Evolutionary conservation across 129 eudicot genomes (phyloP).

Genomic region (Flaveria ramosissima): DNA sequence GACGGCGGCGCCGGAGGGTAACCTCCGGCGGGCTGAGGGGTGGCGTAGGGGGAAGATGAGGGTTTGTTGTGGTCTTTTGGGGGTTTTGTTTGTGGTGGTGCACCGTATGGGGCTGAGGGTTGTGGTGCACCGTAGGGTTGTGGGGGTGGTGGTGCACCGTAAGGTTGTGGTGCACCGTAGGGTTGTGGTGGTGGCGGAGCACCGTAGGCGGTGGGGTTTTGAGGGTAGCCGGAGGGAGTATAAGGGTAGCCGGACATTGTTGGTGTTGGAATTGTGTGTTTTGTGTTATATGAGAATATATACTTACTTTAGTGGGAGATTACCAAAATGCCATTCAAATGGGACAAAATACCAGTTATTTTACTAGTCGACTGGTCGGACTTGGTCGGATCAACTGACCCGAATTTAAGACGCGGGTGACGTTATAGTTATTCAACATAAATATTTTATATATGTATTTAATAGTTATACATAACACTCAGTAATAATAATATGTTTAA

Average conservation of each 20-base stretch:
- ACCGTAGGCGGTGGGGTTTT: constrained; percentile 47
- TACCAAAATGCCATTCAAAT: neutral
- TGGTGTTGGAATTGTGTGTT: neutral
- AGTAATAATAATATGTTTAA: too few relatives aligned
- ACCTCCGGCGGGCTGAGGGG: constrained; percentile 38
- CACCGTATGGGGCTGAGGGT: constrained; percentile 56
- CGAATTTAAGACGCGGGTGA: too few relatives aligned
- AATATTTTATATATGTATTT: too few relatives aligned
- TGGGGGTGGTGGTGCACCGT: constrained; percentile 27
- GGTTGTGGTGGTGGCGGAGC: constrained; percentile 40
- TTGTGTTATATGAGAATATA: neutral
- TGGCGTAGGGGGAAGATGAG: constrained; percentile 41
- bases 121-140: constrained; percentile 42
- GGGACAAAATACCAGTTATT: too few relatives aligned
- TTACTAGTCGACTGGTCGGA: too few relatives aligned
- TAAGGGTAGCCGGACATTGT: neutral
- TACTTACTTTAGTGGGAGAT: neutral
- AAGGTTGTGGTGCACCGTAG: constrained; percentile 42
- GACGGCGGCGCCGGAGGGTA: constrained; percentile 47
- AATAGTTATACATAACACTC: too few relatives aligned
- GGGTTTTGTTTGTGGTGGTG: constrained; percentile 38
- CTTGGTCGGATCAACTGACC: too few relatives aligned
- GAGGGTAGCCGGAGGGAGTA: constrained; percentile 42
- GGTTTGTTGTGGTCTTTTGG: constrained; percentile 44
- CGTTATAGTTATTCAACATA: too few relatives aligned